phyloP scores from a whole-genome alignment of 331 rosid genomes.

The Phaseolus coccineus region DNA sequence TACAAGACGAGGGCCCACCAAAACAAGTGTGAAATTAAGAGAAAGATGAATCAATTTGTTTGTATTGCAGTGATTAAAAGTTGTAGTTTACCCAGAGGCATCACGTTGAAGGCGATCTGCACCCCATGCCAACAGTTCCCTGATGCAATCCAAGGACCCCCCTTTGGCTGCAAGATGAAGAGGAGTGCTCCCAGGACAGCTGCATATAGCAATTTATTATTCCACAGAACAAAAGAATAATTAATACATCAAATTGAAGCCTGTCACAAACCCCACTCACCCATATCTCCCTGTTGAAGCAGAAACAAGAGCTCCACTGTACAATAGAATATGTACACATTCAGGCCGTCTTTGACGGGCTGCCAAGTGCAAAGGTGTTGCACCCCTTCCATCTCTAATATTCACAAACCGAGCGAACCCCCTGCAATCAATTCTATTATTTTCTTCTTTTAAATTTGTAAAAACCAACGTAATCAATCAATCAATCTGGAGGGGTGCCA shows the following conservation, averaged over 20 bases:
- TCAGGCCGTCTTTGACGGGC: conserved; percentile 79
- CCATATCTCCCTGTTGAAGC: conserved; percentile 91
- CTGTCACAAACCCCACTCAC: conserved; percentile 43
- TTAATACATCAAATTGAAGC: neutral
- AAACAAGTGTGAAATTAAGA: conserved; percentile 31
- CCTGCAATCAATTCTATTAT: conserved; percentile 52
- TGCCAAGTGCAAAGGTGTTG: conserved; percentile 92
- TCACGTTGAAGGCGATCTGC: conserved; percentile 91
- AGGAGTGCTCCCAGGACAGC: conserved; percentile 87
- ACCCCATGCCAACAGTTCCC: conserved; percentile 94
- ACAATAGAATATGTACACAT: conserved; percentile 77
- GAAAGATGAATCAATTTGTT: neutral
- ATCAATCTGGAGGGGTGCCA: neutral
- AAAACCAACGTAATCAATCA: neutral
- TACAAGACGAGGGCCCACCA: neutral
- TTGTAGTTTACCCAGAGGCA: conserved; percentile 68
- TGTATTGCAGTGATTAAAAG: conserved; percentile 10
- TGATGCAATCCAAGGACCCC: conserved; percentile 87
- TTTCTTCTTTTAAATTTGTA: neutral
- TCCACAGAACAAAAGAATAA: conserved; percentile 17
- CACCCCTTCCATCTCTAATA: conserved; percentile 83
- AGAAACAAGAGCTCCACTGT: conserved; percentile 86
- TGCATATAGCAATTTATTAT: conserved; percentile 52
- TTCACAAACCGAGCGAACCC: conserved; percentile 92
- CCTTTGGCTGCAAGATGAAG: conserved; percentile 96